Base-by-base conservation (phyloP, 176 grass and related monocot genomes). In the Zoysia pacifica region DNA sequence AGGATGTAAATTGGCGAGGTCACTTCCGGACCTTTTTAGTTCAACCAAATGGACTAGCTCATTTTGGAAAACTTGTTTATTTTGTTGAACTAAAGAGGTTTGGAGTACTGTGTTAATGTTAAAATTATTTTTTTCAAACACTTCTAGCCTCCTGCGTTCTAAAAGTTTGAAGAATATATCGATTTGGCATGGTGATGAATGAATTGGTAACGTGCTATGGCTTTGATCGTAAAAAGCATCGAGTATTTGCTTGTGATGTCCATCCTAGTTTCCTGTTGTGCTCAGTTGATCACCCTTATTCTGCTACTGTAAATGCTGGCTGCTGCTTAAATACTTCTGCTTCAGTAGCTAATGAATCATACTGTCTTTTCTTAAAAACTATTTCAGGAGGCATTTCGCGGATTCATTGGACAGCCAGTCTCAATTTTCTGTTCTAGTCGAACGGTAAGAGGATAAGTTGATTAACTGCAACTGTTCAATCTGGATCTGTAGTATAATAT, bases 341-440 rank as follows among this genome's bases (percentile, higher is more conserved):
- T 63, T 61, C 59, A 56, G n/a, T 56, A 69, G 68, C 20, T 84
- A 28, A 76, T 36, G 43, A 14, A 44, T 80, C 38, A 48, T 69
- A 2, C 12, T 75, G 73, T 84, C 11, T 58, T 48, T 58, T 74
- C 20, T 74, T 6, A 9, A 8, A 35, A 59, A 83, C 78, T 73
- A 70, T 81, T 87, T 79, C 89, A 98, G 92, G 92, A 98, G 9
- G 96, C 88, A 65, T 95, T 98, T 91, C 87, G 78, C 18, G 91
- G 84, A 85, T 98, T 98, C 78, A 86, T 98, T 76, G 92, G 96
- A 9, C 90, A 95, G 64, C 79, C 92, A 44, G 88, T 95, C 2
- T 86, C 86, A 9, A 80, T 98, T 82, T 86, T 75, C 72, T 87
- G 75, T 83, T 98, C 96, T 59, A 98, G 96, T 80, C 86, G 92